phyloP scores from a whole-genome alignment of 176 grass and related monocot species.

The Musa schizocarpa region DNA sequence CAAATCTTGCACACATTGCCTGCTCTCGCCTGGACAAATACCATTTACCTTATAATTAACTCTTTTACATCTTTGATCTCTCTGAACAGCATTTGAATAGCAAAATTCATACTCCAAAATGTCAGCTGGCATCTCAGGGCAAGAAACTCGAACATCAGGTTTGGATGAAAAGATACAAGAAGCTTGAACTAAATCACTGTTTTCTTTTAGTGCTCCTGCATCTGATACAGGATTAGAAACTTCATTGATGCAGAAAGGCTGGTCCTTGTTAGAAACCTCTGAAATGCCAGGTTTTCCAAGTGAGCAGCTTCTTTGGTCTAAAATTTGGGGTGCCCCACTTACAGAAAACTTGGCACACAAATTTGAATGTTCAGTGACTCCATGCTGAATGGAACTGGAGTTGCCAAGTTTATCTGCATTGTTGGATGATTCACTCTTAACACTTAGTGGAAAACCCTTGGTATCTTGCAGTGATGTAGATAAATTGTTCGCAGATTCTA shows the following conservation, averaged over 20 bases:
- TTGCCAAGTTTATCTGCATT: constrained; percentile 9
- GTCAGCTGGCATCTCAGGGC: constrained; percentile 16
- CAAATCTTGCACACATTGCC: constrained; percentile 19
- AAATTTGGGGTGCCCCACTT: constrained; percentile 26
- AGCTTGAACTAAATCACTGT: constrained; percentile 24
- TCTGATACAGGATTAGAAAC: constrained; percentile 30
- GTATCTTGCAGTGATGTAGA: constrained; percentile 17
- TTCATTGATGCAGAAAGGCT: constrained; percentile 15
- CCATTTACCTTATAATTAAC: constrained; percentile 22
- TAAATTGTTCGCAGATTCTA: constrained; percentile 26
- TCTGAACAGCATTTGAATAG: constrained; percentile 18
- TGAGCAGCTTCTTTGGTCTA: constrained; percentile 27
- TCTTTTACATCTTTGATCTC: constrained; percentile 11
- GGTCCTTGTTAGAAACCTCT: constrained; percentile 31
- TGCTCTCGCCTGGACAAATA: constrained; percentile 19
- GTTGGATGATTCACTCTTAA: constrained; percentile 18
- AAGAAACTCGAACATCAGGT: constrained; percentile 32
- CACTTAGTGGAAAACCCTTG: constrained; percentile 12
- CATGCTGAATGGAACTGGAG: constrained; percentile 28
- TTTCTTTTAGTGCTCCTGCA: constrained; percentile 16
- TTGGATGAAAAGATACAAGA: constrained; percentile 22
- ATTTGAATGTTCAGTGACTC: neutral
- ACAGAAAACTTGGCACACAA: constrained; percentile 24
- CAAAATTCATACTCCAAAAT: constrained; percentile 18
- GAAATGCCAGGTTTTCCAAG: neutral